Evolutionary conservation across 2,329 filamentous ascomycete species (phyloP).

Genomic region (Onygenales sp.): DNA sequence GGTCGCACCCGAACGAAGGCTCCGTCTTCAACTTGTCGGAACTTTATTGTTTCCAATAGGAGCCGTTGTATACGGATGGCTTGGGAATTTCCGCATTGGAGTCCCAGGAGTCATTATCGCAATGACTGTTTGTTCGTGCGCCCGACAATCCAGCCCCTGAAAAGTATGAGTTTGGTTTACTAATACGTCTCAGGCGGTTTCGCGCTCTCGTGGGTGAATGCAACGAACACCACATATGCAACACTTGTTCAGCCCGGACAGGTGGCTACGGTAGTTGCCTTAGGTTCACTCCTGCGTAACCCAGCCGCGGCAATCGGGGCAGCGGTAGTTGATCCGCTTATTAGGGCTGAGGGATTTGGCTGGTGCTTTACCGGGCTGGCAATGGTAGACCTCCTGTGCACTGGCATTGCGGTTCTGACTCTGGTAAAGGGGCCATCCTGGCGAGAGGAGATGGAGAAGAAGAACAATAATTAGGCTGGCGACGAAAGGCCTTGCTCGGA

Average conservation of each 20-base stretch:
- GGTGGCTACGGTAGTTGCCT: conserved; percentile 2
- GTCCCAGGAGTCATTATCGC: neutral
- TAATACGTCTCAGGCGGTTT: neutral
- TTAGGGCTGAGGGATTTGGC: conserved; percentile 2
- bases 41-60: neutral
- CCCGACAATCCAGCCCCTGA: neutral
- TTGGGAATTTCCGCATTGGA: conserved; percentile 1
- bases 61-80: conserved; percentile 2
- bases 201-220: conserved; percentile 1
- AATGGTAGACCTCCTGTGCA: neutral
- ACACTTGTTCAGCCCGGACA: conserved; percentile 2
- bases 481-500: neutral
- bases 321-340: neutral
- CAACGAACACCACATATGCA: conserved; percentile 2
- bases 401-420: neutral
- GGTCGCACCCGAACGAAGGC: neutral
- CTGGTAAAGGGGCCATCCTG: neutral
- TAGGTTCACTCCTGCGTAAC: conserved; percentile 1
- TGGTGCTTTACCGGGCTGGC: conserved; percentile 4
- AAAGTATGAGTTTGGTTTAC: neutral
- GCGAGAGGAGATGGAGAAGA: conserved; percentile 1
- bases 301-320: conserved; percentile 2
- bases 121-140: neutral
- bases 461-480: neutral
- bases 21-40: conserved; percentile 2